phyloP scores from a whole-genome alignment of 1,284 basidiomycete species.

The Trichosporon inkin region DNA sequence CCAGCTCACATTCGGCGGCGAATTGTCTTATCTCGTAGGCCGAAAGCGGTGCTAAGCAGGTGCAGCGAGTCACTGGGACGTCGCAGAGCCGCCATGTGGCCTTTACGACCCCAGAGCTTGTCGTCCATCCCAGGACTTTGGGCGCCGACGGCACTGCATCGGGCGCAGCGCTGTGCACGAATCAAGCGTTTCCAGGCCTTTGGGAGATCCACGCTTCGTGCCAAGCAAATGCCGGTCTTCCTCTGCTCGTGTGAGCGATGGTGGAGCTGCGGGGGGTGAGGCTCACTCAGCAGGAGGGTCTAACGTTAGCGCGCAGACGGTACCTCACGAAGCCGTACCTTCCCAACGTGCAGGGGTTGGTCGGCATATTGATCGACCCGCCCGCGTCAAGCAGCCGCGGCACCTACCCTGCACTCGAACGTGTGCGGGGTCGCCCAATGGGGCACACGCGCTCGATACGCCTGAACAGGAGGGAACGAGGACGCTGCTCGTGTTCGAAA shows the following conservation, averaged over 20 bases:
- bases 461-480: background rate
- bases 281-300: too few species aligned
- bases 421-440: background rate
- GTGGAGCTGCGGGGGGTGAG: too few species aligned
- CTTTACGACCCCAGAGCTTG: background rate
- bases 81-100: too few species aligned
- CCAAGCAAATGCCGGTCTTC: background rate
- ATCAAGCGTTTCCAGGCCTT: background rate
- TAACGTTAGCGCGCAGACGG: too few species aligned
- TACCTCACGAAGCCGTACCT: background rate
- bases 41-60: background rate
- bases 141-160: background rate
- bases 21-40: background rate
- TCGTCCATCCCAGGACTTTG: background rate
- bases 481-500: background rate
- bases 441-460: background rate
- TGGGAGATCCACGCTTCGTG: background rate
- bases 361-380: background rate
- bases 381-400: background rate
- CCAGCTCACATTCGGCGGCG: background rate
- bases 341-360: background rate
- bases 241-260: background rate
- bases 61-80: background rate
- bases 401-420: background rate
- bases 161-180: background rate